Conservation (phyloP, 306 rosid species). For the Sophora flavescens region DNA sequence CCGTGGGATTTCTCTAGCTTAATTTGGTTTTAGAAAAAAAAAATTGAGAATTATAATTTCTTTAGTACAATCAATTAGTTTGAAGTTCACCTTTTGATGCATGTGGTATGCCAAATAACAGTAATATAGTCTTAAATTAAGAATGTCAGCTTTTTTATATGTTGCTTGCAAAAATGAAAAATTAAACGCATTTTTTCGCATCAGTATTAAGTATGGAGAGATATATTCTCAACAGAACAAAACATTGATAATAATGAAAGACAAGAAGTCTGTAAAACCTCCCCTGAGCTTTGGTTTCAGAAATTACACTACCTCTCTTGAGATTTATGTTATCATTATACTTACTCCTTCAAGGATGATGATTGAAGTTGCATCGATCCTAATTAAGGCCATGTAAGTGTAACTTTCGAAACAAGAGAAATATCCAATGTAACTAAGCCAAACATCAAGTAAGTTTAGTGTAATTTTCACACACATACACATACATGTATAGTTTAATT, state of each 20-base stretch:
- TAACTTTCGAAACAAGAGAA: too few species aligned
- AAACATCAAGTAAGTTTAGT: too few species aligned
- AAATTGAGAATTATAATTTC: constrained; percentile 19
- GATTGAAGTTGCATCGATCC: too few species aligned
- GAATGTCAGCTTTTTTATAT: constrained; percentile 9
- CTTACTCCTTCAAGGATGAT: too few species aligned
- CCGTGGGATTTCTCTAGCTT: constrained; percentile 10
- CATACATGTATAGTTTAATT: too few species aligned
- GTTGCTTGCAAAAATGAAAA: constrained; percentile 7
- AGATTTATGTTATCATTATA: too few species aligned
- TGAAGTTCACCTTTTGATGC: constrained; percentile 39
- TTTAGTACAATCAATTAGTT: constrained; percentile 8
- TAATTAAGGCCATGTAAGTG: too few species aligned
- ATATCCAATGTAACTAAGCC: too few species aligned
- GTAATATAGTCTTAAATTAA: neutral
- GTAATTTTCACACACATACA: too few species aligned
- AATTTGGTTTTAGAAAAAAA: constrained; percentile 34
- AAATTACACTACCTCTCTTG: too few species aligned
- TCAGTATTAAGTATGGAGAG: constrained; percentile 17
- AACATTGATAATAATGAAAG: constrained; percentile 13
- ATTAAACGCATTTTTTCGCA: neutral
- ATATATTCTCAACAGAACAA: neutral
- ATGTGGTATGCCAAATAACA: constrained; percentile 5
- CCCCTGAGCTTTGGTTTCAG: too few species aligned
- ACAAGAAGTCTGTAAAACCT: neutral